Percentiles rank a stretch among this genome's conserved stretches.
These are phyloP conservation scores for Exutisphaerella laricina DNA, from an alignment of 2,329 filamentous ascomycete genomes.

Conservation along the genomic window DNA sequence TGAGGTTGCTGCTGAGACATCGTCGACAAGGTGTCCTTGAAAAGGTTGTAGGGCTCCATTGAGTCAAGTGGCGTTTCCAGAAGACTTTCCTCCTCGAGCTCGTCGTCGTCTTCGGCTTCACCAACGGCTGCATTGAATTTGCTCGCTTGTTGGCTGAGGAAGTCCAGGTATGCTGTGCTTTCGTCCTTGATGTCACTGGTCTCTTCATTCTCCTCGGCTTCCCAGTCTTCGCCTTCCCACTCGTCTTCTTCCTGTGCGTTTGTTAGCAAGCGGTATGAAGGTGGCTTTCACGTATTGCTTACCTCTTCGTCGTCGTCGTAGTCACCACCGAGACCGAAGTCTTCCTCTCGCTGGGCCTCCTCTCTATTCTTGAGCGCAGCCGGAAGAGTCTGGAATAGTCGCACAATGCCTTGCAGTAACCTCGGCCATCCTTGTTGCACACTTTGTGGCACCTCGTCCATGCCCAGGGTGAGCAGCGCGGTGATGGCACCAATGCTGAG, in stretches of 20 bases:
- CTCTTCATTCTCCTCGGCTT: slow-evolving; percentile 59
- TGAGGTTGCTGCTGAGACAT: slow-evolving; percentile 88
- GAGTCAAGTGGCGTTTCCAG: slow-evolving; percentile 93
- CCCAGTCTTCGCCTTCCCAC: slow-evolving; percentile 72
- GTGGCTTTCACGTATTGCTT: neutral
- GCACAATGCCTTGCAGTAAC: slow-evolving; percentile 79
- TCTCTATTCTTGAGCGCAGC: slow-evolving; percentile 85
- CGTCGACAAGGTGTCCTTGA: slow-evolving; percentile 74
- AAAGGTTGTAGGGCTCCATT: slow-evolving; percentile 87
- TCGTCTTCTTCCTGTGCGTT: slow-evolving; percentile 59
- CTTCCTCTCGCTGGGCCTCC: slow-evolving; percentile 77
- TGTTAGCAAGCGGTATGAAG: slow-evolving; percentile 6
- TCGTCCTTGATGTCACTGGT: slow-evolving; percentile 72
- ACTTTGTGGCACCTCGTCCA: slow-evolving; percentile 80
- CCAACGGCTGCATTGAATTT: slow-evolving; percentile 48
- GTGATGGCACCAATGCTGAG: slow-evolving; percentile 92
- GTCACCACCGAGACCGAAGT: slow-evolving; percentile 72
- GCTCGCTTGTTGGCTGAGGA: slow-evolving; percentile 72
- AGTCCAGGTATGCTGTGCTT: slow-evolving; percentile 89
- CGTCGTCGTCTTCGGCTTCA: slow-evolving; percentile 69
- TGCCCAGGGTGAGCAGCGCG: slow-evolving; percentile 70
- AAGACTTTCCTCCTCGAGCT: slow-evolving; percentile 86
- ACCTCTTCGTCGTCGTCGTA: slow-evolving; percentile 63
- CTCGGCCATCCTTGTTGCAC: slow-evolving; percentile 94
- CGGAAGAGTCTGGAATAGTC: slow-evolving; percentile 87